Base-by-base conservation (phyloP, 164 flowering plant species). In the Magnolia officinalis region DNA sequence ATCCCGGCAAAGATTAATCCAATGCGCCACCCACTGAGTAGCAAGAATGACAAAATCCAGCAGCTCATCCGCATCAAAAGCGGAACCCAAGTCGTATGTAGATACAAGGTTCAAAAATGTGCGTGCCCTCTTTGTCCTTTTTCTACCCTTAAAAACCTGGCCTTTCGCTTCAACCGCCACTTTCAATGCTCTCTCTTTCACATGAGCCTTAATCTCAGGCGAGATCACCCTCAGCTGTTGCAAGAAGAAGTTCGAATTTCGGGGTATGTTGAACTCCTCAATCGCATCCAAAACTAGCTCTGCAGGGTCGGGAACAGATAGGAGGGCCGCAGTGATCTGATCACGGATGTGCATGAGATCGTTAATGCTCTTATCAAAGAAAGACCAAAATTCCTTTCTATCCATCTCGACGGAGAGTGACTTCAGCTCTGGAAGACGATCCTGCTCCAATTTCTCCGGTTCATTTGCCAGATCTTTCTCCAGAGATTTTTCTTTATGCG, bases 81-180 rank as follows among this genome's bases (percentile, higher is more conserved):
- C 86, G 64, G 77, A 50, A 0, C 23, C 80, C 87, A 93, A 76
- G 2, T 84, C 85, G 76, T 78, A 93, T 0, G 85, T 76, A 26
- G 85, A 89, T 63, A 91, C 74, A 65, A 91, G 79, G 74, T 85
- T 83, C 87, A 91, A 82, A 75, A 89, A 84, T 5, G 83, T 88
- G 52, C 87, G 73, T 1, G 80, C 77, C 78, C 83, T 88, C 63
- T 84, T 76, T 6, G 79, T 73, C 24, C 76, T 81, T 24, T 79
- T 80, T 13, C 72, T 82, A 4, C 45, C 80, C 20, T 49, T 18
- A 19, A 29, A 81, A 69, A 81, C 72, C 74, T 82, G 83, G 78
- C 63, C 81, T 73, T 80, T 91, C 95, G 93, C 90, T 61, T 85
- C 89, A 63, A 76, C 7, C 6, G 90, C 95, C 78, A 90, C 8